Evolutionary conservation across 202 grass and related monocot species (phyloP).

Genomic region (Elaeis oleifera): DNA sequence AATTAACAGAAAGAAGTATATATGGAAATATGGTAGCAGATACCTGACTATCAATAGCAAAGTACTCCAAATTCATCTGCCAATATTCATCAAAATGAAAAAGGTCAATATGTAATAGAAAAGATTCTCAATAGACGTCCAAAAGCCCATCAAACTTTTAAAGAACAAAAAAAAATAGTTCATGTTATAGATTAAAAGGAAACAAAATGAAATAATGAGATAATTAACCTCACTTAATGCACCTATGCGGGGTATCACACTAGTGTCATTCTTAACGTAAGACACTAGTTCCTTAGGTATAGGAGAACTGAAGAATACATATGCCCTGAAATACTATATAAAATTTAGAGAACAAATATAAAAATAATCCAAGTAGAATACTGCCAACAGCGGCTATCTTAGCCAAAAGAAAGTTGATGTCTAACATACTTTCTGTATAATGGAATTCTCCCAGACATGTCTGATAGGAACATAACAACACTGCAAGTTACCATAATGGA

Average conservation of each 20-base stretch:
- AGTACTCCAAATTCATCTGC: conserved; percentile 99
- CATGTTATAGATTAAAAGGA: background rate
- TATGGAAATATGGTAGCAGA: conserved; percentile 13
- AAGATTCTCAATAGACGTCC: background rate
- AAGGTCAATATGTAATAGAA: conserved; percentile 3
- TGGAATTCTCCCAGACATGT: conserved; percentile 90
- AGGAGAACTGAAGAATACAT: conserved; percentile 80
- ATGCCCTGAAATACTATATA: conserved; percentile 43
- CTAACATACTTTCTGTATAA: conserved; percentile 75
- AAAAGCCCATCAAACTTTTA: too few species aligned
- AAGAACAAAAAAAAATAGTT: too few species aligned
- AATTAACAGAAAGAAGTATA: too few species aligned
- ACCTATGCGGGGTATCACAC: conserved; percentile 83
- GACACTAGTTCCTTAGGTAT: conserved; percentile 76
- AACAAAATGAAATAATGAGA: conserved; percentile 9
- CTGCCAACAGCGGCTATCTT: too few species aligned
- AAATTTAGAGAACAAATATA: too few species aligned
- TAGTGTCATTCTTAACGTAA: conserved; percentile 91
- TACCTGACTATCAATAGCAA: conserved; percentile 97
- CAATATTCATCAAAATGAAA: conserved; percentile 29
- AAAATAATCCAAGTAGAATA: too few species aligned
- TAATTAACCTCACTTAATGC: conserved; percentile 74
- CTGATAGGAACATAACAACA: conserved; percentile 87
- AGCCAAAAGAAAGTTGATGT: background rate
- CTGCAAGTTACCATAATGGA: conserved; percentile 41